Percentiles rank a stretch among this genome's conserved stretches.
These are phyloP conservation scores for Pugionium dolabratum DNA, from an alignment of 345 rosid genomes.

Conservation along the genomic window DNA sequence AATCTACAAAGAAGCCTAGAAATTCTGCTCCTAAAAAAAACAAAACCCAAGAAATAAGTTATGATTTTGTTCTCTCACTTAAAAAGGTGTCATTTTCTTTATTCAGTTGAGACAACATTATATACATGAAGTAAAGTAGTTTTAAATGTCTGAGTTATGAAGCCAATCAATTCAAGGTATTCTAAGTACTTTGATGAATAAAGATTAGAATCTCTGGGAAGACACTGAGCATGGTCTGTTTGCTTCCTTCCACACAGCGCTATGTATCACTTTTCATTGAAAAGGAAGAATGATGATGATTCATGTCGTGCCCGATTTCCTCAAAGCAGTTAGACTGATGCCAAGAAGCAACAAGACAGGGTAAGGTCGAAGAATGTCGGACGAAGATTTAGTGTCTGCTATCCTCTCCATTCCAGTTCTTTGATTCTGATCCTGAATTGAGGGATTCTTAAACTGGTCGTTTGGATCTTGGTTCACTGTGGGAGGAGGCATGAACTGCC, in stretches of 20 bases:
- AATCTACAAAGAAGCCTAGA: constrained; percentile 56
- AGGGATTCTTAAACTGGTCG: constrained; percentile 34
- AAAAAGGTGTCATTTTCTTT: neutral
- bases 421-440: constrained; percentile 33
- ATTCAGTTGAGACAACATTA: constrained; percentile 17
- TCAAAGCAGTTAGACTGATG: constrained; percentile 38
- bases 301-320: constrained; percentile 24
- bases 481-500: constrained; percentile 31
- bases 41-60: constrained; percentile 47
- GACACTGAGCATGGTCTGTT: neutral
- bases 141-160: constrained; percentile 30
- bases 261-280: neutral
- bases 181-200: constrained; percentile 5
- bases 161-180: constrained; percentile 18
- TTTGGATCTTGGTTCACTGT: constrained; percentile 33
- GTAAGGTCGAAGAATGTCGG: constrained; percentile 43
- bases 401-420: constrained; percentile 34
- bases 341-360: constrained; percentile 41
- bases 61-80: neutral
- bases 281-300: constrained; percentile 17
- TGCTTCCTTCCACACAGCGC: neutral
- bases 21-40: constrained; percentile 43
- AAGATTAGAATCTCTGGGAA: constrained; percentile 15
- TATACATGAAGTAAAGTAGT: constrained; percentile 20
- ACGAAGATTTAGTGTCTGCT: constrained; percentile 51